Evolutionary conservation across 495 filamentous ascomycete genomes (phyloP).

Genomic region (Aspergillus taichungensis): DNA sequence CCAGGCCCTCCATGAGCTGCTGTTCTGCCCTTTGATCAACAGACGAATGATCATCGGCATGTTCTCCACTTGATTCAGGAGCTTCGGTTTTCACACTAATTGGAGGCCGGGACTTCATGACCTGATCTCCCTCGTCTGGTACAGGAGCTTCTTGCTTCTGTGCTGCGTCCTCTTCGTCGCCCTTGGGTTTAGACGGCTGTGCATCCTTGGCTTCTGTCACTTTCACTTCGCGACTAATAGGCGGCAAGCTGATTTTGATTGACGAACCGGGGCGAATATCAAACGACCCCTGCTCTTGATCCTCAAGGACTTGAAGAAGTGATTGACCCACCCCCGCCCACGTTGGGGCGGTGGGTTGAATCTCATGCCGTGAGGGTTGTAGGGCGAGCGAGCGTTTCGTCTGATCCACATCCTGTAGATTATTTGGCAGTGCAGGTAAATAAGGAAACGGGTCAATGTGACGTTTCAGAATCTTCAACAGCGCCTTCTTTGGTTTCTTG

Average conservation of each 20-base stretch:
- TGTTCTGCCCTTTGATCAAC: constrained; percentile 36
- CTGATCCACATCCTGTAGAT: constrained; percentile 23
- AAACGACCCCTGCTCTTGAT: constrained; percentile 33
- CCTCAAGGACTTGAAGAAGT: constrained; percentile 41
- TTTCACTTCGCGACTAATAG: constrained; percentile 11
- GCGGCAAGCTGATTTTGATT: constrained; percentile 31
- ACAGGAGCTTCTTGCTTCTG: constrained; percentile 10
- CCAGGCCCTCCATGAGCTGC: constrained; percentile 33
- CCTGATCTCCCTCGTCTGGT: constrained; percentile 6
- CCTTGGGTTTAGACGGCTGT: background rate
- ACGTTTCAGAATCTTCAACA: constrained; percentile 54
- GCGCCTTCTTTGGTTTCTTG: constrained; percentile 54
- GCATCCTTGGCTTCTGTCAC: constrained; percentile 10
- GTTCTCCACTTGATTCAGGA: constrained; percentile 9
- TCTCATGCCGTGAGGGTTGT: constrained; percentile 20
- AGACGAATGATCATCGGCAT: constrained; percentile 29
- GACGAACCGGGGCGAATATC: constrained; percentile 27
- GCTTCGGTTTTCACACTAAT: constrained; percentile 7
- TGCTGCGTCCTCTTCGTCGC: constrained; percentile 5
- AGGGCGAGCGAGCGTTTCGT: constrained; percentile 21
- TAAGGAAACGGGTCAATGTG: constrained; percentile 72
- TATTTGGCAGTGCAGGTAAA: constrained; percentile 46
- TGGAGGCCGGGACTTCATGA: constrained; percentile 1
- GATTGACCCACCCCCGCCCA: constrained; percentile 50
- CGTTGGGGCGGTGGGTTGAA: constrained; percentile 27